Conservation (phyloP, 2,329 filamentous ascomycete genomes). For the Grosmannia serpens region DNA sequence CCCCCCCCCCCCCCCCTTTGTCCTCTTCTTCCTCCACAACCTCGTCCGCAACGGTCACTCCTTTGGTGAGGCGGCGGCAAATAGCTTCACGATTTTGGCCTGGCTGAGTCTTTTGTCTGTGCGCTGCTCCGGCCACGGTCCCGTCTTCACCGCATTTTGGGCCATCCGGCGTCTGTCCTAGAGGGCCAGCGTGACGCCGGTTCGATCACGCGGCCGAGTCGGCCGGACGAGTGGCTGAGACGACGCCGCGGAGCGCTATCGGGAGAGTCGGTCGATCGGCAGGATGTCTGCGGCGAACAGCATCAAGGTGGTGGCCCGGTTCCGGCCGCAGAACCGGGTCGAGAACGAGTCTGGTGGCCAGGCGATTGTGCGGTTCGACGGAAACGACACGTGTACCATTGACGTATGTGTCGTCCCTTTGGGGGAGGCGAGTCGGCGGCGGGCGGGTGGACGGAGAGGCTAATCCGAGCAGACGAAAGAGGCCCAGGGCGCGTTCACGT, state of each 20-base stretch:
- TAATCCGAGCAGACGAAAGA: conserved; percentile 59
- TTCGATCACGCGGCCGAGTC: neutral
- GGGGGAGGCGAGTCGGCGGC: neutral
- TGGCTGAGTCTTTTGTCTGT: neutral
- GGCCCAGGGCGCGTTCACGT: conserved; percentile 78
- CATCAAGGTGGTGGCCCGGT: conserved; percentile 90
- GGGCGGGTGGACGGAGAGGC: conserved; percentile 1
- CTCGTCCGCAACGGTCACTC: neutral
- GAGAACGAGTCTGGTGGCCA: conserved; percentile 85
- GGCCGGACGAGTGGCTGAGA: neutral
- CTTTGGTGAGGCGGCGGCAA: neutral
- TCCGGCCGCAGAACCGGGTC: conserved; percentile 91
- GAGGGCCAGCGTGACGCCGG: neutral
- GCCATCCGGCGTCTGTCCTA: neutral
- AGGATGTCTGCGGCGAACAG: conserved; percentile 49
- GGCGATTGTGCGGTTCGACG: conserved; percentile 80
- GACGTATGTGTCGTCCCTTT: conserved; percentile 48
- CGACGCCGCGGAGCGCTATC: no score
- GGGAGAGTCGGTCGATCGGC: conserved; percentile 15
- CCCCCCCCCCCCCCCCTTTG: neutral
- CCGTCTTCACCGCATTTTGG: neutral
- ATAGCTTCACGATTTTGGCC: neutral
- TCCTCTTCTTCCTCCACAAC: neutral
- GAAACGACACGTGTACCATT: conserved; percentile 77
- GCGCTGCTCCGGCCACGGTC: neutral